These are phyloP conservation scores for Carnegiea gigantea DNA, from an alignment of 179 eudicot species.

Conservation along the genomic window DNA sequence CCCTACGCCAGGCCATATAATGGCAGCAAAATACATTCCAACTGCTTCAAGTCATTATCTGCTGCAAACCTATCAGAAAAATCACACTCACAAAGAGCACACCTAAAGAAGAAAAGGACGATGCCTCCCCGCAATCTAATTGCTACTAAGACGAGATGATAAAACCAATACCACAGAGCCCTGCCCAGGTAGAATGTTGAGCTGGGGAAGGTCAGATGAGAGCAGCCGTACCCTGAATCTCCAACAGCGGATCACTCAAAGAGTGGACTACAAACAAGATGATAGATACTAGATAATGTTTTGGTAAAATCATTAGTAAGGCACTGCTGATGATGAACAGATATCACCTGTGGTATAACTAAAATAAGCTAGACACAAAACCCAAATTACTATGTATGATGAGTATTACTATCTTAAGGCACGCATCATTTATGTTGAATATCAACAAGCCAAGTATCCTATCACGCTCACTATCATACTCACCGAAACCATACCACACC, in stretches of 20 bases:
- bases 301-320: too few species aligned
- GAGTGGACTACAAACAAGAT: background rate
- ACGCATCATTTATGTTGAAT: background rate
- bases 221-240: background rate
- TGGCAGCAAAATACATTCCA: background rate
- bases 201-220: background rate
- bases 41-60: background rate
- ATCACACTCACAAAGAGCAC: background rate
- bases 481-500: background rate
- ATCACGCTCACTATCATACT: background rate
- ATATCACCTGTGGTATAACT: background rate
- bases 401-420: background rate
- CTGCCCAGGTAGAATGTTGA: background rate
- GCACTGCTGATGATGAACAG: background rate
- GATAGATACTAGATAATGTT: background rate
- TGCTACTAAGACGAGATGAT: background rate
- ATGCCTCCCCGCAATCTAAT: background rate
- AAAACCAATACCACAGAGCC: background rate
- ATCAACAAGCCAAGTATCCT: background rate
- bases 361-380: too few species aligned
- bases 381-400: background rate
- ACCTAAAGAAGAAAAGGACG: background rate
- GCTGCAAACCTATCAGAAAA: background rate
- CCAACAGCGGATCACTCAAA: background rate
- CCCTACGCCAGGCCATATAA: background rate